phyloP scores from a whole-genome alignment of 1,139 yeast species.

The Yamadazyma spencermartinsiae region DNA sequence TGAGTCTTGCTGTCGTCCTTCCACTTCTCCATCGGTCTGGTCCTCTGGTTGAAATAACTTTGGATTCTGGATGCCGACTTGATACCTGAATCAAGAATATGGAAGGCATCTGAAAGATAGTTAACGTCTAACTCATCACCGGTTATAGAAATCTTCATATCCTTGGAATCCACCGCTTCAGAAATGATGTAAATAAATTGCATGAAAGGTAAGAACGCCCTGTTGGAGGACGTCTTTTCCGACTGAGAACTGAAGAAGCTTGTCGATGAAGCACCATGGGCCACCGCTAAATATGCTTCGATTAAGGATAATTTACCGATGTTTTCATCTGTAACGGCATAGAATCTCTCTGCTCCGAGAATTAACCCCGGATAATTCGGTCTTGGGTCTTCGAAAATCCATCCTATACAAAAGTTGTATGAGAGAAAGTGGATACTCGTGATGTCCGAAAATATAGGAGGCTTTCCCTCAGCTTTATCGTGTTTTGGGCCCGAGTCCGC shows the following conservation, averaged over 20 bases:
- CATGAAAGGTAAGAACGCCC: slow-evolving; percentile 69
- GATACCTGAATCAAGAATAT: slow-evolving; percentile 45
- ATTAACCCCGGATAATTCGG: slow-evolving; percentile 67
- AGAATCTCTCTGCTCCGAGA: slow-evolving; percentile 70
- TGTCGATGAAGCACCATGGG: slow-evolving; percentile 56
- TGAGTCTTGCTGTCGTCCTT: slow-evolving; percentile 15
- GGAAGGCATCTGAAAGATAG: slow-evolving; percentile 53
- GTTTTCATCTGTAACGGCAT: slow-evolving; percentile 60
- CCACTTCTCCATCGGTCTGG: slow-evolving; percentile 15
- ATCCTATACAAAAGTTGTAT: slow-evolving; percentile 70
- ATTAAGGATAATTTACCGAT: slow-evolving; percentile 65
- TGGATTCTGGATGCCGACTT: slow-evolving; percentile 48
- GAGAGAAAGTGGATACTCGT: slow-evolving; percentile 60
- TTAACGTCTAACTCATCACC: slow-evolving; percentile 73
- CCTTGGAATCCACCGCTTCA: slow-evolving; percentile 26
- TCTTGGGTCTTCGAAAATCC: slow-evolving; percentile 55
- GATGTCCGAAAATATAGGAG: slow-evolving; percentile 15
- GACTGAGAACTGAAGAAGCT: slow-evolving; percentile 51
- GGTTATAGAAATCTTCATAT: slow-evolving; percentile 44
- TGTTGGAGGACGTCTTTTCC: slow-evolving; percentile 49
- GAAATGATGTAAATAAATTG: slow-evolving; percentile 56
- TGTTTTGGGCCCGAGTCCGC: slow-evolving; percentile 1
- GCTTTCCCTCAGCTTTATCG: background rate
- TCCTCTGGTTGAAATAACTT: slow-evolving; percentile 28
- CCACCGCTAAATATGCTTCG: slow-evolving; percentile 65